Percentiles rank a stretch among this genome's conserved stretches.
These are phyloP conservation scores for Diplosphaera chodatii DNA, from an alignment of 139 green algal species.

Conservation along the genomic window DNA sequence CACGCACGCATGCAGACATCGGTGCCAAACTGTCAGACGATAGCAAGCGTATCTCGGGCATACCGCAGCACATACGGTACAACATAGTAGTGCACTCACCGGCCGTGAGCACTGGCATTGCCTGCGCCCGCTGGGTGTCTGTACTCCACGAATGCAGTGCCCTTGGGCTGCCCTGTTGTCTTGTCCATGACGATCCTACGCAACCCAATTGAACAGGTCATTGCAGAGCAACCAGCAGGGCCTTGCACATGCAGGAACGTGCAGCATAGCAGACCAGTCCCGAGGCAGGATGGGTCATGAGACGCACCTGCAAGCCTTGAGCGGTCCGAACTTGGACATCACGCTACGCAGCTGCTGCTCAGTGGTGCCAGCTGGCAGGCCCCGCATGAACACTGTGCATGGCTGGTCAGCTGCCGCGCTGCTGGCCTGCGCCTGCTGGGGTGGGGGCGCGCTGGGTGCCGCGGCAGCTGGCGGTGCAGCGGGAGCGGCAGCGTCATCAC, in stretches of 20 bases:
- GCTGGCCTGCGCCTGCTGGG: not conserved
- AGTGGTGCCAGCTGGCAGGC: slow-evolving; percentile 55
- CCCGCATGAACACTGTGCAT: slow-evolving; percentile 74
- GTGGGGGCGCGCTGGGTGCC: too few relatives aligned
- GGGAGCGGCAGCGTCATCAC: too few relatives aligned
- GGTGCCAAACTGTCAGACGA: too few relatives aligned
- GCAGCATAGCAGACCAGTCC: too few relatives aligned
- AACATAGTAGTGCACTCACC: not conserved
- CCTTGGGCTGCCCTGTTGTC: slow-evolving; percentile 65
- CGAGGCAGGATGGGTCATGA: too few relatives aligned
- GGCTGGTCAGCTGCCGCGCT: not conserved
- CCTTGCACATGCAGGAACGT: too few relatives aligned
- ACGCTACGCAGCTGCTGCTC: slow-evolving; percentile 36
- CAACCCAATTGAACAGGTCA: too few relatives aligned
- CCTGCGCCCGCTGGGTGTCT: not conserved
- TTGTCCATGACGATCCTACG: slow-evolving; percentile 78
- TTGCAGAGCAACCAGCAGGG: not conserved
- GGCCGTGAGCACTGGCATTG: not conserved
- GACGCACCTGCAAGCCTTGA: slow-evolving; percentile 45
- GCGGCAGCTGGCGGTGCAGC: too few relatives aligned
- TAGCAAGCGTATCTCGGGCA: too few relatives aligned
- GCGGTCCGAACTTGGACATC: slow-evolving; percentile 51
- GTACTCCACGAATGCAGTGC: slow-evolving; percentile 89
- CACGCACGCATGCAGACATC: too few relatives aligned
- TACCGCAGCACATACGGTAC: too few relatives aligned